These are phyloP conservation scores for Paulownia fortunei DNA, from an alignment of 257 asterid species.

Conservation along the genomic window DNA sequence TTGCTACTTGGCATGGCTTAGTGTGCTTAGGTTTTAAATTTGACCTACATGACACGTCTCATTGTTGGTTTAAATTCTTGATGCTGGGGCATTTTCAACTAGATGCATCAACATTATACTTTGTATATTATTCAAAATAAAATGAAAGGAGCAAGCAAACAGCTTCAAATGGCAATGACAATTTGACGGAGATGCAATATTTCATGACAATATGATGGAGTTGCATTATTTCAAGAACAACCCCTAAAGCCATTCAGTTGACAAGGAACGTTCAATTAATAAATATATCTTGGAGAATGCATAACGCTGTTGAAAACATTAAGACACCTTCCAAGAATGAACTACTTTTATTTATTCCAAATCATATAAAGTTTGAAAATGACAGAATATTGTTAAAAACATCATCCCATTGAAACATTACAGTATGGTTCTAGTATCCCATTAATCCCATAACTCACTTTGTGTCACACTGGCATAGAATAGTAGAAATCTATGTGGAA, in stretches of 20 bases:
- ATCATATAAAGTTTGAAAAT: not conserved
- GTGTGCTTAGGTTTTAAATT: not conserved
- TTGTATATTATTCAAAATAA: not conserved
- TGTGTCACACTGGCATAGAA: not conserved
- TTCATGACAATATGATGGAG: not conserved
- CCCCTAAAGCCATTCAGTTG: not conserved
- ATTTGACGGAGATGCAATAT: not conserved
- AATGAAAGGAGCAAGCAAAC: not conserved
- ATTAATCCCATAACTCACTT: not conserved
- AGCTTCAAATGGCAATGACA: not conserved
- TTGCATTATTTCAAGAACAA: not conserved
- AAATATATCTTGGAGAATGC: not conserved
- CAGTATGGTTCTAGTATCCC: not conserved
- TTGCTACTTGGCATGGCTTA: not conserved
- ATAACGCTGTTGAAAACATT: not conserved
- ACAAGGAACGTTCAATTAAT: not conserved
- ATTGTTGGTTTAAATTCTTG: not conserved
- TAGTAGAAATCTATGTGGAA: not conserved
- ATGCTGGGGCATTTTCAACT: constrained; percentile 11
- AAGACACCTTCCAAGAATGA: not conserved
- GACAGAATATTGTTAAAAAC: not conserved
- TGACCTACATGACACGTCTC: not conserved
- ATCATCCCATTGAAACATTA: constrained; percentile 5
- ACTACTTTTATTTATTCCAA: not conserved
- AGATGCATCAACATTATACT: constrained; percentile 6